phyloP scores from a whole-genome alignment of 108 stramenopile species.

The Bacterosira constricta region DNA sequence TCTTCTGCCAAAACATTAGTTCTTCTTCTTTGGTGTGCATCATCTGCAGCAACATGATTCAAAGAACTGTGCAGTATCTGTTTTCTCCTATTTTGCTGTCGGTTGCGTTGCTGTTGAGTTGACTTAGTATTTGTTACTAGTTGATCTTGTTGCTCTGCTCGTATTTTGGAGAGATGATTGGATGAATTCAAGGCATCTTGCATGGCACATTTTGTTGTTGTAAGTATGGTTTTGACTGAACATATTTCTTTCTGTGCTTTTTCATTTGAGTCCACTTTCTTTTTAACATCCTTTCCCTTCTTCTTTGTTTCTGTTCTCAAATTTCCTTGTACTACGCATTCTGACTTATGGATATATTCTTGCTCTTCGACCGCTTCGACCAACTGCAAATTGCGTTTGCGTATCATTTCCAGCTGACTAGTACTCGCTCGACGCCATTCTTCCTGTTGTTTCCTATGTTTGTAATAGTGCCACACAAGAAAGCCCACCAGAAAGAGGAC shows the following conservation, averaged over 20 bases:
- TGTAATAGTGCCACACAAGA: background rate
- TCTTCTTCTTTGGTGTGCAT: constrained; percentile 19
- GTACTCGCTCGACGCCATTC: constrained; percentile 5
- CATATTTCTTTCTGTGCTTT: background rate
- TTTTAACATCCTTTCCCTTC: background rate
- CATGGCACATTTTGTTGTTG: background rate
- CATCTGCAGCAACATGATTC: constrained; percentile 26
- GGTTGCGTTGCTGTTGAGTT: constrained; percentile 1
- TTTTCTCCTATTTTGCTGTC: constrained; percentile 12
- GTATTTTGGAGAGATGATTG: constrained; percentile 1
- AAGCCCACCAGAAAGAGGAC: background rate
- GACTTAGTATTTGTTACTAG: constrained; percentile 3
- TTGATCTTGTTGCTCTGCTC: constrained; percentile 25
- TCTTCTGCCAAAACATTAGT: constrained; percentile 11
- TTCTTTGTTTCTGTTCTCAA: background rate
- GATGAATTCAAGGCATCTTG: background rate
- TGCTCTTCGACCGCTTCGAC: background rate
- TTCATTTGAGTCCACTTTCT: background rate
- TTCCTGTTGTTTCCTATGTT: background rate
- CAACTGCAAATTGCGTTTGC: constrained; percentile 4
- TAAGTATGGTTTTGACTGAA: background rate
- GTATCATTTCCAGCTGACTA: constrained; percentile 3
- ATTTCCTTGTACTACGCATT: background rate
- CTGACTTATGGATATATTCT: background rate
- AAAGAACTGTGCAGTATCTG: background rate